Percentiles rank a stretch among this genome's conserved stretches.
Evolutionary conservation across 2,329 filamentous ascomycete species (phyloP).

Genomic region (Colletotrichum sp.): DNA sequence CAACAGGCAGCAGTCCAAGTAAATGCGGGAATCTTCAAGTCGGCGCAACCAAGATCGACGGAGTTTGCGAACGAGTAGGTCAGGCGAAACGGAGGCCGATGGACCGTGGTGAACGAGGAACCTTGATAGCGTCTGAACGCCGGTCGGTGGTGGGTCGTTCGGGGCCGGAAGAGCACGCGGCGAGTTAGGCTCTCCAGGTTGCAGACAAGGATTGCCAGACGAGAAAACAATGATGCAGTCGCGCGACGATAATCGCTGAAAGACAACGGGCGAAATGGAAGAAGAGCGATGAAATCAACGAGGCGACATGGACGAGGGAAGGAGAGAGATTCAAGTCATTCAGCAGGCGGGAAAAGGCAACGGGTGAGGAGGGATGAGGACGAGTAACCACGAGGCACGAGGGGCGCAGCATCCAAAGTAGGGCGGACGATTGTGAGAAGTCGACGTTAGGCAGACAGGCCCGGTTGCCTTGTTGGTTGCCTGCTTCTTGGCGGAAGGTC

Average conservation of each 20-base stretch:
- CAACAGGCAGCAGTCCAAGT: not conserved
- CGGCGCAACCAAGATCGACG: not conserved
- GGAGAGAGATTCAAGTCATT: not conserved
- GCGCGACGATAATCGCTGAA: not conserved
- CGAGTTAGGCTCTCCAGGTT: not conserved
- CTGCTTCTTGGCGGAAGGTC: not conserved
- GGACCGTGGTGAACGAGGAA: not conserved
- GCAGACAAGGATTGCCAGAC: not conserved
- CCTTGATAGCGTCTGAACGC: not conserved
- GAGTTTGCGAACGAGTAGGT: not conserved
- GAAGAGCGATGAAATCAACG: not conserved
- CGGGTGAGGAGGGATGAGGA: not conserved
- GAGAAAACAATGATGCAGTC: not conserved
- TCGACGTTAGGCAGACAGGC: not conserved
- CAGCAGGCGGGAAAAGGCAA: not conserved
- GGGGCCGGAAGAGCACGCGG: not conserved
- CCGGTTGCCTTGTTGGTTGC: not conserved
- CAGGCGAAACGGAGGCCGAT: not conserved
- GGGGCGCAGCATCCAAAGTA: not conserved
- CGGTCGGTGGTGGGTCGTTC: slow-evolving; percentile 19
- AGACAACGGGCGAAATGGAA: slow-evolving; percentile 1
- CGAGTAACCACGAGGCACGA: not conserved
- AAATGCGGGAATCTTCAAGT: not conserved
- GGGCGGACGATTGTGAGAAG: not conserved
- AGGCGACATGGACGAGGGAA: not conserved